A percentile compares a stretch with the other conserved stretches of the same genome.
These are phyloP conservation scores for Bassia scoparia DNA, from an alignment of 148 eudicot genomes.

Conservation along the genomic window DNA sequence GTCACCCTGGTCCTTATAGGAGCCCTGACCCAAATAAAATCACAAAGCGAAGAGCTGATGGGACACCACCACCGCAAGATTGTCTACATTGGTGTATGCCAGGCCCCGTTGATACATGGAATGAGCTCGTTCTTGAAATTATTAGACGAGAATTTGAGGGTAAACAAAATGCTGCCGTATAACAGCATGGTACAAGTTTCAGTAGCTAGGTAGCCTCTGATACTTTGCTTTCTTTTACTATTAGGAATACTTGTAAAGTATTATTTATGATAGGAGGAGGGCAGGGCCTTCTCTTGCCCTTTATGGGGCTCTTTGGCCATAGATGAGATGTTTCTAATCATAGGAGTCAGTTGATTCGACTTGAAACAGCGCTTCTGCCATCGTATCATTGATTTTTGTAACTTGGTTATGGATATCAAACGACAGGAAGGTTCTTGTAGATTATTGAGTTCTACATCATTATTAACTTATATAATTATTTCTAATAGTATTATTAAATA, in stretches of 20 bases:
- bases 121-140: slow-evolving; percentile 72
- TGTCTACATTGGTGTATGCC: slow-evolving; percentile 99
- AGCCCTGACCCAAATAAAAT: slow-evolving; percentile 64
- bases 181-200: not conserved
- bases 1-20: slow-evolving; percentile 90
- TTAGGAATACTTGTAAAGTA: slow-evolving; percentile 14
- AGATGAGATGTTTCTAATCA: slow-evolving; percentile 10
- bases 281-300: not conserved
- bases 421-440: slow-evolving; percentile 12
- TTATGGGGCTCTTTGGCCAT: slow-evolving; percentile 1
- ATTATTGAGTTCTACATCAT: slow-evolving; percentile 7
- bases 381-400: not conserved
- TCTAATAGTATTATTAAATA: not conserved
- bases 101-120: slow-evolving; percentile 94
- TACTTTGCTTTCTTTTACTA: not conserved
- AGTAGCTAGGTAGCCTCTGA: slow-evolving; percentile 19
- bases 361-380: slow-evolving; percentile 1
- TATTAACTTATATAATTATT: not conserved
- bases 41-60: slow-evolving; percentile 68
- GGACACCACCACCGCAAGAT: slow-evolving; percentile 94
- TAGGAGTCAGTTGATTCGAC: slow-evolving; percentile 6
- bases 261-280: slow-evolving; percentile 12
- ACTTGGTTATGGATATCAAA: not conserved
- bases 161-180: slow-evolving; percentile 19
- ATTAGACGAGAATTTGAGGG: slow-evolving; percentile 52